Conservation (phyloP, 164 flowering plant species). For the Sextonia rubra region DNA sequence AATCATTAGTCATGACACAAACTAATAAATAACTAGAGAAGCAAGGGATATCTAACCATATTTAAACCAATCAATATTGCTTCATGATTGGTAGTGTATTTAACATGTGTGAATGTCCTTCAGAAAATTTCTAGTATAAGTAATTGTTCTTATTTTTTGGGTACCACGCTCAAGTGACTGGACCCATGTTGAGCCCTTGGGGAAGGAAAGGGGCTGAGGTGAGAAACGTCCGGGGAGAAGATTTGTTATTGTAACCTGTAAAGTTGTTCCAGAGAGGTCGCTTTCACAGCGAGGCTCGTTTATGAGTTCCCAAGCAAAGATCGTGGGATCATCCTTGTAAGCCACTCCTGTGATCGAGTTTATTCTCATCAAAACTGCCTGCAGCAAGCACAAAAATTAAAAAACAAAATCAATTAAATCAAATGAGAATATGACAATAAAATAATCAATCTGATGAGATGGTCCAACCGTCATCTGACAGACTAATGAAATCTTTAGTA, state of each 20-base stretch:
- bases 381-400: conserved; percentile 5
- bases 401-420: neutral
- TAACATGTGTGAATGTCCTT: neutral
- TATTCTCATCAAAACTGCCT: conserved; percentile 60
- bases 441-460: no score
- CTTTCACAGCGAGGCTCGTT: conserved; percentile 87
- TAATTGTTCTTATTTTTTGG: no score
- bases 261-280: conserved; percentile 72
- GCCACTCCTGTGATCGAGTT: conserved; percentile 57
- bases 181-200: no score
- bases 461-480: no score
- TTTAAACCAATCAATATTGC: no score
- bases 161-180: no score
- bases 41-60: no score
- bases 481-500: no score
- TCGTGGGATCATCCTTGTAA: conserved; percentile 82
- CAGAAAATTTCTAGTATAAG: neutral
- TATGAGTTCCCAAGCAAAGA: conserved; percentile 97
- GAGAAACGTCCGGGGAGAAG: no score
- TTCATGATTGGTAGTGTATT: no score
- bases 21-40: no score
- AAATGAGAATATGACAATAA: neutral
- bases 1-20: neutral
- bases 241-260: conserved; percentile 52
- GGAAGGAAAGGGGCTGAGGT: no score